phyloP scores from a whole-genome alignment of 148 eudicot genomes.

The Persicaria maculosa region DNA sequence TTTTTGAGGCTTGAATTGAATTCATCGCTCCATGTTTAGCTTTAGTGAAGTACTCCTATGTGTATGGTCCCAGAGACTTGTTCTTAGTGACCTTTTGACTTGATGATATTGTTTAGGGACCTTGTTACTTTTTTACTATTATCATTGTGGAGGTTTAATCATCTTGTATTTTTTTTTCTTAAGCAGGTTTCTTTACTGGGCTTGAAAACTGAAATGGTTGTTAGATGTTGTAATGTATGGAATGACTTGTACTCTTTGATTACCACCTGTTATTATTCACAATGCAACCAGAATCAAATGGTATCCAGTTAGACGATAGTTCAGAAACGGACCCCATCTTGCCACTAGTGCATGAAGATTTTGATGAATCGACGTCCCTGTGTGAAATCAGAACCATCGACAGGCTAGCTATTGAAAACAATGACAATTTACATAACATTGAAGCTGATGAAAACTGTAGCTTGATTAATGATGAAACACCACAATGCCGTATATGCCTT shows the following conservation, averaged over 20 bases:
- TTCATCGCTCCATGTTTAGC: not conserved
- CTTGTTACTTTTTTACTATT: not conserved
- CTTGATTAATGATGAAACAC: slow-evolving; percentile 55
- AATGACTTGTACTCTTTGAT: slow-evolving; percentile 34
- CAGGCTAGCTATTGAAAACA: slow-evolving; percentile 32
- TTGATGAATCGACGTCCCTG: slow-evolving; percentile 45
- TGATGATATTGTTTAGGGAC: not conserved
- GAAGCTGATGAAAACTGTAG: slow-evolving; percentile 47
- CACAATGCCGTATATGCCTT: slow-evolving; percentile 94
- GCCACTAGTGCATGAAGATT: slow-evolving; percentile 35
- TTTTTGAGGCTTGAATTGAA: not conserved
- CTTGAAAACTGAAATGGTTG: slow-evolving; percentile 41
- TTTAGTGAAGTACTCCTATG: not conserved
- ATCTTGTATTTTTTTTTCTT: not conserved
- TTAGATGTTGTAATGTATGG: slow-evolving; percentile 22
- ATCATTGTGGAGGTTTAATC: not conserved
- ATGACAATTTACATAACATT: slow-evolving; percentile 23
- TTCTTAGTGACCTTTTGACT: not conserved
- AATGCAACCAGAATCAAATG: slow-evolving; percentile 72
- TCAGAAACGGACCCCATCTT: slow-evolving; percentile 93
- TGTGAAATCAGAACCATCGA: slow-evolving; percentile 64
- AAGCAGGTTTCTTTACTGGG: slow-evolving; percentile 35
- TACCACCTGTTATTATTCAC: slow-evolving; percentile 23
- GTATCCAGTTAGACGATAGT: slow-evolving; percentile 41
- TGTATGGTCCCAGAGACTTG: not conserved